Base-by-base conservation (phyloP, 805 yeast species). In the Yamadazyma tumulicola region DNA sequence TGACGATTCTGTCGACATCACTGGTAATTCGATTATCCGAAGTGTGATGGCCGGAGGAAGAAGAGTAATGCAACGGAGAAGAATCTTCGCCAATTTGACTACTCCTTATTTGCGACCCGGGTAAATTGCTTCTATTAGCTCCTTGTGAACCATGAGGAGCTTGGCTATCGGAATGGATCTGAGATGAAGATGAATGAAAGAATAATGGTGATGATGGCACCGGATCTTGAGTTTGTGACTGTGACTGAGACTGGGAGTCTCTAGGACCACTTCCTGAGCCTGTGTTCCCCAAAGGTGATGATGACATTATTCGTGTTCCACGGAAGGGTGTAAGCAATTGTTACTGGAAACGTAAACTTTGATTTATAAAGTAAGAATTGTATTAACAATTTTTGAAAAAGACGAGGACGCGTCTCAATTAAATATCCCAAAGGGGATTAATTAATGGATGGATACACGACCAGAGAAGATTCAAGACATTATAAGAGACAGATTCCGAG, bases 171-270 rank as follows among this genome's bases (percentile, higher is more conserved):
- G 68, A 60, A 30, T 57, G 53, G 4, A 62, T 59, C 31, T 67
- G 65, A 28, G 65, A 64, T 31, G 75, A 68, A 9, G 76, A 67
- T 19, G 74, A 64, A 22, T 71, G 72, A 51, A 74, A 66, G 38
- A 74, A 74, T 42, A 76, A 64, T 15, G 81, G 81, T 19, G 81
- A 75, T 12, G 79, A 74, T 4, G 80, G 78, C 24, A 72, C 76
- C 0, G 52, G 52, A 13, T 53, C 55, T 37, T 55, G 64, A 38
- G 46, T 52, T 54, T 52, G 72, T 38, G 55, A 51, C 54, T 53
- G 75, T 19, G 60, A 45, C 54, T 52, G 72, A 38, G 55, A 50
- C 54, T 53, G 75, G 5, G 70, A 50, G 8, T 57, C 60, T 28
- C 54, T 49, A n/a, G n/a, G n/a, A n/a, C n/a, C n/a, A n/a, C n/a